Base-by-base conservation (phyloP, 1,139 yeast species). In the Kazachstania sp. region DNA sequence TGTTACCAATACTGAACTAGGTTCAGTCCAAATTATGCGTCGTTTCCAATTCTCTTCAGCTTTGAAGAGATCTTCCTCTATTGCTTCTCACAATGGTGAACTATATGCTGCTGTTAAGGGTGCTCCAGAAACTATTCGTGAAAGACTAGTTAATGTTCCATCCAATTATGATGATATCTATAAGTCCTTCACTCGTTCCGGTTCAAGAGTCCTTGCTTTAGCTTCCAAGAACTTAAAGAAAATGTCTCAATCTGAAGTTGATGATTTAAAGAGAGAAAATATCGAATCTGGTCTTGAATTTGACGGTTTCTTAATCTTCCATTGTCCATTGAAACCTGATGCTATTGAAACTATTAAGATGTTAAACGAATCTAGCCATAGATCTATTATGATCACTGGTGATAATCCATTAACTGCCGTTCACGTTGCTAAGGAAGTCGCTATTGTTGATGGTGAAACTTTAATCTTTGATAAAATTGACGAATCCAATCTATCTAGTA, bases 381-480 rank as follows among this genome's bases (percentile, higher is more conserved):
- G 99, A 65, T 82, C 84, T 66, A 81, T 94, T 44, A 92, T 92
- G 98, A 94, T 94, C 60, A 92, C 99, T 50, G 99, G 98, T 73
- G 99, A 92, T 69, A 94, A 92, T 67, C 97, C 98, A 35, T 78
- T 92, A 64, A 92, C 99, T 54, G 99, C 98, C 36, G 94, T 95
- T 54, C 97, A 92, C 65, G 98, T 92, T 59, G 98, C 98, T 36
- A 81, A 82, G 59, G 95, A 87, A 68, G 98, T 94, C 52, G 83
- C 75, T 31, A 92, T 92, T 63, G 85, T 90, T 49, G 85, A 86
- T 47, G 75, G 82, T 52, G 90, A 85, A 48, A 87, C 86, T 31
- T 74, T 92, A 59, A 88, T 94, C 58, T 74, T 92, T 60, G 98
- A 94, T 70, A 80, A 82, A 37, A 90, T 94, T 34, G 95, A 84